Percentiles rank a stretch among this genome's conserved stretches.
Conservation (phyloP, 1,284 basidiomycete genomes). For the Rhizopogon parksii region DNA sequence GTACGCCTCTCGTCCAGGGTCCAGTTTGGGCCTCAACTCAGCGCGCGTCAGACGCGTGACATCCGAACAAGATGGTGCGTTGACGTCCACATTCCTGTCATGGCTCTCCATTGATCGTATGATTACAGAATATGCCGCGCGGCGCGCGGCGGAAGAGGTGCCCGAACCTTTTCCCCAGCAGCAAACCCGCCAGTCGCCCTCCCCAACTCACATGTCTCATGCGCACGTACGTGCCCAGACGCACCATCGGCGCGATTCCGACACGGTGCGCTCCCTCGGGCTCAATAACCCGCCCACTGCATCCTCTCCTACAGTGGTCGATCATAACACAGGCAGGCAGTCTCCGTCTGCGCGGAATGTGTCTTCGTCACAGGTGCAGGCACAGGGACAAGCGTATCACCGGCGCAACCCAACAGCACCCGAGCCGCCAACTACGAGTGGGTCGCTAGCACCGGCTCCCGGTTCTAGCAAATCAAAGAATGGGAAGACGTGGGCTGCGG, state of each 20-base stretch:
- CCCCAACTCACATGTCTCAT: conserved; percentile 40
- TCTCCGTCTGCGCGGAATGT: conserved; percentile 19
- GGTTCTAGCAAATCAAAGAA: conserved; percentile 17
- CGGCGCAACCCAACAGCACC: conserved; percentile 59
- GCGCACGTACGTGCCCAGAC: conserved; percentile 23
- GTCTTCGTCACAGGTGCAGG: conserved; percentile 12
- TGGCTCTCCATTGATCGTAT: conserved; percentile 18
- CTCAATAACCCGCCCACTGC: conserved; percentile 18
- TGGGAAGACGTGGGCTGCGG: conserved; percentile 46
- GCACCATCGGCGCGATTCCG: conserved; percentile 65
- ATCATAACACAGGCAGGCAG: conserved; percentile 23
- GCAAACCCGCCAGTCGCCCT: conserved; percentile 45
- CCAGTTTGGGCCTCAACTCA: conserved; percentile 39
- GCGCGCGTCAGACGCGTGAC: conserved; percentile 28
- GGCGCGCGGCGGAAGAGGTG: conserved; percentile 11
- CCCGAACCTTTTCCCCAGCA: conserved; percentile 17
- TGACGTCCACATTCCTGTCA: conserved; percentile 6
- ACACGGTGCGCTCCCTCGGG: conserved; percentile 52
- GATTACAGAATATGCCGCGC: conserved; percentile 23
- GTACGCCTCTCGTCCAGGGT: conserved; percentile 42
- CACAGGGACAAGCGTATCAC: conserved; percentile 33
- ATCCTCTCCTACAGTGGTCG: conserved; percentile 37
- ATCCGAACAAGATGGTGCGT: conserved; percentile 35
- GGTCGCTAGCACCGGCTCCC: conserved; percentile 24
- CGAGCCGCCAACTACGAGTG: conserved; percentile 44